phyloP scores from a whole-genome alignment of 2,329 filamentous ascomycete genomes.

The Fusarium lyarnte region DNA sequence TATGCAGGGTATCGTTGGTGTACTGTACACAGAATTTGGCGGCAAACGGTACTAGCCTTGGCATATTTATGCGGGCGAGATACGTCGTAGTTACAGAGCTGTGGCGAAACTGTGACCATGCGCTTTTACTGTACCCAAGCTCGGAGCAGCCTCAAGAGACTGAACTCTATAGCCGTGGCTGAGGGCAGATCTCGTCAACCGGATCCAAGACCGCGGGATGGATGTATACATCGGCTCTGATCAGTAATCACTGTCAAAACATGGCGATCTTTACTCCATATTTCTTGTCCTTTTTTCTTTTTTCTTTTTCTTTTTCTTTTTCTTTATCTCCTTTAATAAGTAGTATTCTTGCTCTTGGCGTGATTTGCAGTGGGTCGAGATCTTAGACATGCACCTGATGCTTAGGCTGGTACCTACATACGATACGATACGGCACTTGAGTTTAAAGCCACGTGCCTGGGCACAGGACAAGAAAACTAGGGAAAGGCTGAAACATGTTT shows the following conservation, averaged over 20 bases:
- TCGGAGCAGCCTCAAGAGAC: not conserved
- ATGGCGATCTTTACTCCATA: not conserved
- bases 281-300: not conserved
- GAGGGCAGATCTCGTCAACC: not conserved
- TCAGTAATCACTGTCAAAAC: conserved; percentile 8
- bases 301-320: not conserved
- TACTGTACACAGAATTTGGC: not conserved
- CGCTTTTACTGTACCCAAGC: not conserved
- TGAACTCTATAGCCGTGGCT: not conserved
- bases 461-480: too few species aligned
- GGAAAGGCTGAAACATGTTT: not conserved
- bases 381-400: not conserved
- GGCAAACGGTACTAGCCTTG: not conserved
- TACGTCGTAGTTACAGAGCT: not conserved
- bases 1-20: not conserved
- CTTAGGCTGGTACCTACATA: not conserved
- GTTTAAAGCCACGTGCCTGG: conserved; percentile 9
- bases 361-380: not conserved
- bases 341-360: not conserved
- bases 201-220: not conserved
- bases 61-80: not conserved
- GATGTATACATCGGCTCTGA: not conserved
- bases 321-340: too few species aligned
- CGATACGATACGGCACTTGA: not conserved
- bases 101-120: not conserved